These are phyloP conservation scores for Cucumis hystrix DNA, from an alignment of 306 rosid species.

Conservation along the genomic window DNA sequence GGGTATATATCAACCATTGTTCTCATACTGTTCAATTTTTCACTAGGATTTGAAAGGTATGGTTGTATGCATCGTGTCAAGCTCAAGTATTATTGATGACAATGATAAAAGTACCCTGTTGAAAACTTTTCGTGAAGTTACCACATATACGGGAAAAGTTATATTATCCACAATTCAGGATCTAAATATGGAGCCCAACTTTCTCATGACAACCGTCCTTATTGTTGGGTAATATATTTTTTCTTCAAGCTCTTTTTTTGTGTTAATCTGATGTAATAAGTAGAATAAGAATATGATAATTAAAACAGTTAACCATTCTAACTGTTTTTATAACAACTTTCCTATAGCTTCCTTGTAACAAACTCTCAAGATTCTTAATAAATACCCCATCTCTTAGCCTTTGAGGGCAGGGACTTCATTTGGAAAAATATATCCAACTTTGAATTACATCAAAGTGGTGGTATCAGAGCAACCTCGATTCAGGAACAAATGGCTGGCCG, in stretches of 20 bases:
- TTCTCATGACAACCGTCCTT: conserved; percentile 61
- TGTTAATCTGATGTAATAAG: too few species aligned
- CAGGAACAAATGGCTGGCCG: too few species aligned
- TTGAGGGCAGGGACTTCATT: too few species aligned
- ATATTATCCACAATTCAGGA: conserved; percentile 45
- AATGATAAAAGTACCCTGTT: conserved; percentile 33
- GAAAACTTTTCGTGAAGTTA: conserved; percentile 51
- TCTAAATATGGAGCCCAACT: conserved; percentile 64
- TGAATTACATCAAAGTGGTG: too few species aligned
- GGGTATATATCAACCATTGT: not conserved
- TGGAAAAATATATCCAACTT: too few species aligned
- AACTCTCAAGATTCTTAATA: too few species aligned
- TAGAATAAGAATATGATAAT: too few species aligned
- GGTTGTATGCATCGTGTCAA: conserved; percentile 56
- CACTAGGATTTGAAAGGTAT: conserved; percentile 51
- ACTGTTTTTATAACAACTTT: too few species aligned
- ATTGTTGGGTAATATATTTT: conserved; percentile 49
- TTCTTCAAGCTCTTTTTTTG: not conserved
- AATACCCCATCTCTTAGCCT: too few species aligned
- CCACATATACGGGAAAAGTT: conserved; percentile 42
- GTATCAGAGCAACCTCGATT: too few species aligned
- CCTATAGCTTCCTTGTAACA: too few species aligned
- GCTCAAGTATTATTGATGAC: conserved; percentile 35
- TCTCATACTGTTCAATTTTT: not conserved
- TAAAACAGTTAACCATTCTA: too few species aligned